phyloP scores from a whole-genome alignment of 2,329 filamentous ascomycete species.

The Fusarium nanum region DNA sequence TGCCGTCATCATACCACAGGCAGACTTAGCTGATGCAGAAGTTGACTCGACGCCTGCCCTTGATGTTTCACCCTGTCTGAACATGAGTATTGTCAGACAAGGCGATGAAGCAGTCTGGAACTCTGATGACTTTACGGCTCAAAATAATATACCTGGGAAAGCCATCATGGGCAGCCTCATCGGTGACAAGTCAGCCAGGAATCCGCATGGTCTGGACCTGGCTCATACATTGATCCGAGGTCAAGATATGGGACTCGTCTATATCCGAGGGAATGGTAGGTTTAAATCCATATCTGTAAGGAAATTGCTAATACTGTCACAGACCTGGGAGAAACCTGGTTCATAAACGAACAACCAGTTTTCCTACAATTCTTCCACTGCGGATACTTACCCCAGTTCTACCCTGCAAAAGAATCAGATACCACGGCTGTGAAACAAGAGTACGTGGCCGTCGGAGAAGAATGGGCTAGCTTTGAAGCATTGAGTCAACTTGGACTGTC shows the following conservation, averaged over 20 bases:
- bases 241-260: constrained; percentile 5
- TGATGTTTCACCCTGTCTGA: background rate
- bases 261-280: constrained; percentile 28
- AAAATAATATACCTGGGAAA: background rate
- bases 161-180: constrained; percentile 25
- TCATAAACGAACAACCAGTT: constrained; percentile 21
- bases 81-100: constrained; percentile 9
- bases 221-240: constrained; percentile 18
- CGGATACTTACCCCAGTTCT: constrained; percentile 23
- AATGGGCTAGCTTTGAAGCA: constrained; percentile 29
- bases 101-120: constrained; percentile 11
- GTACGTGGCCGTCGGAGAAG: constrained; percentile 22
- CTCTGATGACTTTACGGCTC: constrained; percentile 1
- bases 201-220: constrained; percentile 13
- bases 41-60: background rate
- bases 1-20: constrained; percentile 14
- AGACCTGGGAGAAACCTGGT: constrained; percentile 33
- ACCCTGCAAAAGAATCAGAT: constrained; percentile 2
- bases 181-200: constrained; percentile 22
- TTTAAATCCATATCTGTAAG: fast-evolving
- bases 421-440: constrained; percentile 8
- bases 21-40: constrained; percentile 19
- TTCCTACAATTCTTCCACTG: constrained; percentile 33
- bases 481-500: constrained; percentile 11
- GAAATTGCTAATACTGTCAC: background rate